These are phyloP conservation scores for Lepidium campestre DNA, from an alignment of 441 rosid species.

Conservation along the genomic window DNA sequence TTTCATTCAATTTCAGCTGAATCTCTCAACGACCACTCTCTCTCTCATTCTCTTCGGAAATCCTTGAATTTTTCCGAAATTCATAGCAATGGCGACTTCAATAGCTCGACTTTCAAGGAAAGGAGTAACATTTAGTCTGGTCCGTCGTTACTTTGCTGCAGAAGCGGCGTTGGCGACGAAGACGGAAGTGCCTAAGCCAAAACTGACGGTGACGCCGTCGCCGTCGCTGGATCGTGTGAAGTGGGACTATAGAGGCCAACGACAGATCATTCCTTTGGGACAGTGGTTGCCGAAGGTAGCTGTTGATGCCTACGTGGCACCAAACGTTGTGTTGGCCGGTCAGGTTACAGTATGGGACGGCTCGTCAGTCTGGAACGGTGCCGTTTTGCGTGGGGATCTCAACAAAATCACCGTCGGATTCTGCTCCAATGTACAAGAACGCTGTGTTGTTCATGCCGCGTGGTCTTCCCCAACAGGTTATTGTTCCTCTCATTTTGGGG, in stretches of 20 bases:
- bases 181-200: conserved; percentile 40
- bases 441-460: conserved; percentile 91
- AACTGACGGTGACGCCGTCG: conserved; percentile 46
- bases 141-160: conserved; percentile 28
- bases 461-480: conserved; percentile 97
- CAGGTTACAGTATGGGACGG: conserved; percentile 86
- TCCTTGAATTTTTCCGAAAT: background rate
- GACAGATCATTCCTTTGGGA: conserved; percentile 85
- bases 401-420: conserved; percentile 88
- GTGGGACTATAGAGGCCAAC: conserved; percentile 98
- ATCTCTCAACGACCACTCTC: conserved; percentile 10
- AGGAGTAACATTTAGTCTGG: conserved; percentile 23
- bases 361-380: conserved; percentile 87
- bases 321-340: conserved; percentile 87
- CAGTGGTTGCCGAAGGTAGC: conserved; percentile 95
- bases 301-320: conserved; percentile 94
- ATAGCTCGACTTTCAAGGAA: conserved; percentile 53
- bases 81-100: conserved; percentile 53
- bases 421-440: conserved; percentile 90
- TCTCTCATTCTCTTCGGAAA: background rate
- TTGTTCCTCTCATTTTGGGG: background rate
- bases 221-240: conserved; percentile 77
- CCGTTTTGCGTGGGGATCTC: conserved; percentile 93
- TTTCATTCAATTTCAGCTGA: background rate
- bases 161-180: conserved; percentile 29